Evolutionary conservation across 805 yeast genomes (phyloP), one percentile per base, ranked within the genome.

Genomic region (Ogataea pini): DNA sequence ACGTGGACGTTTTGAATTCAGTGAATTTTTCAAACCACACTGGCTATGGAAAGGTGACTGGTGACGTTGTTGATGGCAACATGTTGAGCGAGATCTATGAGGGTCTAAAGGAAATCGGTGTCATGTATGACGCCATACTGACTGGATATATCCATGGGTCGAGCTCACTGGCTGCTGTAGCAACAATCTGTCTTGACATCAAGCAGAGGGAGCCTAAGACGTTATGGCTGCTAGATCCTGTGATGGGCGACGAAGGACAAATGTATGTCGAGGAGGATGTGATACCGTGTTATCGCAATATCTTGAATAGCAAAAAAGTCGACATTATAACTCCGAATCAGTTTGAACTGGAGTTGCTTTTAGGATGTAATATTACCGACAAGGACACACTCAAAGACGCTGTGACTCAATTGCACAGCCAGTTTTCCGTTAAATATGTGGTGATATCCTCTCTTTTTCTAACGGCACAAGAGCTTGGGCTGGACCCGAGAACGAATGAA

Each of bases 291-390:
- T 83, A 85, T 57, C 71, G 73, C 56, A 54, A 67, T 3, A 69
- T 82, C 12, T 60, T 84, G 24, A 54, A 63, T 16, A 56, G 58
- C 34, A 80, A 75, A 6, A 59, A 53, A 1, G 86, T 90, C 7
- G 89, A 86, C 56, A 70, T 89, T 7, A 79, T 88, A 13, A 91
- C 97, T 0, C 98, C 98, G 2, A 91, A 91, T 64, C 95, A 88
- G 63, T 92, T 86, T 65, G 98, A 91, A 63, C 75, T 86, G 14
- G 97, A 90, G 66, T 63, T 89, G 24, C 66, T 92, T 36, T 20
- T 60, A 19, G 67, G 57, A 12, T 60, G 68, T 45, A 72, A 72
- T 44, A 76, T 88, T 17, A 60, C 59, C 2, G 64, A 72, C 20
- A 48, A 59, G 20, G 68, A 61, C 1, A 60, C 68, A 8, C 70